Percentiles rank a stretch among this genome's conserved stretches.
These are phyloP conservation scores for Plectosphaerella plurivora DNA, from an alignment of 2,329 filamentous ascomycete species.

Conservation along the genomic window DNA sequence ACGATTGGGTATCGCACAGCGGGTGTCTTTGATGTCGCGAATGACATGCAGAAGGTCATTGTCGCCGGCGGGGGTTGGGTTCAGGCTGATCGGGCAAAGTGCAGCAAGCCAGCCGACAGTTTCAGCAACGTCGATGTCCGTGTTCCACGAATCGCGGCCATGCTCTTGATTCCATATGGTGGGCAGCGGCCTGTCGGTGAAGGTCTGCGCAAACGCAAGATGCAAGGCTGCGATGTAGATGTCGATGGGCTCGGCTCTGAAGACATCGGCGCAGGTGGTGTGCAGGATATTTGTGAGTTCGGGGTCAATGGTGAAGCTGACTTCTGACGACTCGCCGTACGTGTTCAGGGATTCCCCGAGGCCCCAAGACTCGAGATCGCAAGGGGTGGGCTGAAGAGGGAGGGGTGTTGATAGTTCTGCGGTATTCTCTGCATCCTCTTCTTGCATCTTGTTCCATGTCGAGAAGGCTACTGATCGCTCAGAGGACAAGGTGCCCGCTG, in stretches of 20 bases:
- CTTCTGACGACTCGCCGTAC: constrained; percentile 36
- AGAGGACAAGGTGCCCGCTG: constrained; percentile 37
- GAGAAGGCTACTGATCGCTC: constrained; percentile 41
- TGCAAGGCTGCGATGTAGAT: constrained; percentile 50
- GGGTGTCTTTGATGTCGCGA: constrained; percentile 48
- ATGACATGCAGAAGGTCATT: constrained; percentile 48
- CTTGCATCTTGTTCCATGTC: constrained; percentile 44
- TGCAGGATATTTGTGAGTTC: constrained; percentile 39
- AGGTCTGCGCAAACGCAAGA: constrained; percentile 51
- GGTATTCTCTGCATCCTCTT: constrained; percentile 25
- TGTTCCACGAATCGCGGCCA: constrained; percentile 38
- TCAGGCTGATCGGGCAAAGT: constrained; percentile 45
- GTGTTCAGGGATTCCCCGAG: constrained; percentile 36
- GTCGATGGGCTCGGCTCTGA: constrained; percentile 48
- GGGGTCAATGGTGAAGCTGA: constrained; percentile 36
- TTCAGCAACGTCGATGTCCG: constrained; percentile 45
- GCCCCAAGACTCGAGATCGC: constrained; percentile 44
- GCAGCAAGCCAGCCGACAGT: constrained; percentile 60
- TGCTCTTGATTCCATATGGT: constrained; percentile 52
- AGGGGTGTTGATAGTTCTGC: constrained; percentile 20
- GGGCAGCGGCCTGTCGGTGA: constrained; percentile 45
- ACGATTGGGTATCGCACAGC: constrained; percentile 36
- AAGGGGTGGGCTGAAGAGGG: constrained; percentile 32
- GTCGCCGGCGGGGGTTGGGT: constrained; percentile 21
- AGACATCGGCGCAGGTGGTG: constrained; percentile 35